These are phyloP conservation scores for Vitrella brassicaformis DNA, from an alignment of 73 alveolate genomes.

Conservation along the genomic window DNA sequence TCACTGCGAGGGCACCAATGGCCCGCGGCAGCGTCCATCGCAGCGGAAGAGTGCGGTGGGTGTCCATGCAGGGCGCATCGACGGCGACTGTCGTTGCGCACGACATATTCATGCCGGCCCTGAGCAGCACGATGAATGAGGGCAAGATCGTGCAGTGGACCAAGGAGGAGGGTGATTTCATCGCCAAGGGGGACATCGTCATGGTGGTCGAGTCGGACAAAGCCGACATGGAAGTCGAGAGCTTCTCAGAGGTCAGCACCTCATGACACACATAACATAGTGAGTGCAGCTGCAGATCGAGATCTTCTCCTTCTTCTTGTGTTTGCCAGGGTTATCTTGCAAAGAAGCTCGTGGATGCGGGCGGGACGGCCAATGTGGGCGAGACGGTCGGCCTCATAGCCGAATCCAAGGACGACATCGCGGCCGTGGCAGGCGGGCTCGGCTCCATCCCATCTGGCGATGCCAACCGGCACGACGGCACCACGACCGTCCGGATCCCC, in stretches of 20 bases:
- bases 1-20: no score
- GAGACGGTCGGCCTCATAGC: background rate
- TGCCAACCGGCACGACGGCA: background rate
- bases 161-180: constrained; percentile 35
- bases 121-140: constrained; percentile 37
- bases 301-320: background rate
- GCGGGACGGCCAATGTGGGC: background rate
- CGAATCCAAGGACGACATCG: background rate
- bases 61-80: background rate
- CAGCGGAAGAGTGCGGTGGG: background rate
- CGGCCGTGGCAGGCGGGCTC: background rate
- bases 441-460: background rate
- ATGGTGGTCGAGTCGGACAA: constrained; percentile 44
- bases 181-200: constrained; percentile 36
- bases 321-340: constrained; percentile 24
- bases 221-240: constrained; percentile 40
- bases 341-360: constrained; percentile 15
- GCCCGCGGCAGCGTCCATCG: no score
- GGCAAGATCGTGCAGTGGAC: constrained; percentile 39
- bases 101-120: constrained; percentile 31
- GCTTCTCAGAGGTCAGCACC: constrained; percentile 30
- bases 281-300: no score
- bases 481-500: no score
- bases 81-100: background rate
- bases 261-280: no score